Conservation (phyloP, 2,329 filamentous ascomycete genomes). For the Verticillium alfalfae region DNA sequence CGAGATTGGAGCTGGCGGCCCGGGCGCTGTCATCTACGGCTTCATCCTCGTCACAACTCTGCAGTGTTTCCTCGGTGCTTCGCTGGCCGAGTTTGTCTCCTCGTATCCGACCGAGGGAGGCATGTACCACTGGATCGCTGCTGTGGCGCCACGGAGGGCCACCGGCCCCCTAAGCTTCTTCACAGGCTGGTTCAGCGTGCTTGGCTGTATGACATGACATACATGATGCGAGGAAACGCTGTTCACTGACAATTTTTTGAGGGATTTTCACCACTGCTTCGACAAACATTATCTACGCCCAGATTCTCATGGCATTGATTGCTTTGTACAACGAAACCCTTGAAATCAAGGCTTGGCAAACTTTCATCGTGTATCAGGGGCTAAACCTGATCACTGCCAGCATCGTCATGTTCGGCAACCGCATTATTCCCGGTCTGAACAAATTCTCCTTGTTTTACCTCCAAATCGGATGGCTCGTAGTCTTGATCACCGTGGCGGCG, state of each 20-base stretch:
- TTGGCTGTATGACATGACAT: constrained; percentile 19
- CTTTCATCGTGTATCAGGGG: constrained; percentile 36
- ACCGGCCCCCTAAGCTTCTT: constrained; percentile 35
- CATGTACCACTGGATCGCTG: constrained; percentile 47
- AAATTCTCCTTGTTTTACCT: constrained; percentile 39
- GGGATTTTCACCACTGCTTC: constrained; percentile 39
- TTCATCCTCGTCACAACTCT: constrained; percentile 41
- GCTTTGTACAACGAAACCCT: constrained; percentile 31
- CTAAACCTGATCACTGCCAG: constrained; percentile 35
- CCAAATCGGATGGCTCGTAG: constrained; percentile 39
- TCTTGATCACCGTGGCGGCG: constrained; percentile 41
- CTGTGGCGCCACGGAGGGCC: constrained; percentile 31
- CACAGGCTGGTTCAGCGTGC: constrained; percentile 37
- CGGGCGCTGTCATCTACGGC: constrained; percentile 42
- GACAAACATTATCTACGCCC: constrained; percentile 36
- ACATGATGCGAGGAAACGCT: not conserved
- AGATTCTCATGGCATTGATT: constrained; percentile 33
- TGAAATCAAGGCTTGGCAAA: constrained; percentile 39
- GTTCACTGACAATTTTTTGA: constrained; percentile 1
- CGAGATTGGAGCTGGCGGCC: constrained; percentile 40
- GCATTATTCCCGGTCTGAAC: constrained; percentile 34
- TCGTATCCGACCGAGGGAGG: constrained; percentile 42
- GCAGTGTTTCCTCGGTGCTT: constrained; percentile 37
- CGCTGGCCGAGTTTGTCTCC: constrained; percentile 40
- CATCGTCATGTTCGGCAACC: constrained; percentile 43